Percentiles rank a stretch among this genome's conserved stretches.
phyloP scores from a whole-genome alignment of 1,139 yeast genomes.

The Geotrichum carabidarum region DNA sequence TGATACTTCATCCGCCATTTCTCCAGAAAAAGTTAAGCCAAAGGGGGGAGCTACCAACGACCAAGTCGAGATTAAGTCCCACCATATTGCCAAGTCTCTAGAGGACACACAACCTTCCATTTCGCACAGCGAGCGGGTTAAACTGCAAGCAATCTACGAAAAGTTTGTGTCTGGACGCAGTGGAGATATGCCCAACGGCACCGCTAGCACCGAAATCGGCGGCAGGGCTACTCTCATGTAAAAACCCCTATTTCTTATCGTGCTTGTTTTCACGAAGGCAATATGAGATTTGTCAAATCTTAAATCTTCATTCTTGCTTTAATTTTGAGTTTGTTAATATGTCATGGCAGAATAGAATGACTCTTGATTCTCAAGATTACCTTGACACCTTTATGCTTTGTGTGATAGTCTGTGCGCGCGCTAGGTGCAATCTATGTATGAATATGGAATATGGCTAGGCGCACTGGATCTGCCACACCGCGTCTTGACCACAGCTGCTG shows the following conservation, averaged over 20 bases:
- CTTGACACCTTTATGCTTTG: too few species aligned
- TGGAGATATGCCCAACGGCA: slow-evolving; percentile 86
- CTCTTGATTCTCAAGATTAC: too few species aligned
- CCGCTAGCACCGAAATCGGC: slow-evolving; percentile 76
- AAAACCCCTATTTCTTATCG: slow-evolving; percentile 11
- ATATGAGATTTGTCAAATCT: not conserved
- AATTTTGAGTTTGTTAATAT: not conserved
- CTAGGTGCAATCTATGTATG: too few species aligned
- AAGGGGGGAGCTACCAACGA: slow-evolving; percentile 6
- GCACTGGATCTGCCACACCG: too few species aligned
- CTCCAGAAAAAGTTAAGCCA: not conserved
- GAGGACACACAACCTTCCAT: slow-evolving; percentile 83
- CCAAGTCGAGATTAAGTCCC: slow-evolving; percentile 43
- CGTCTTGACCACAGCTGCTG: too few species aligned
- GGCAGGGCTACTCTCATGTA: slow-evolving; percentile 74
- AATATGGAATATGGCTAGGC: too few species aligned
- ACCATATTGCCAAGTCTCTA: slow-evolving; percentile 60
- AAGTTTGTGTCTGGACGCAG: slow-evolving; percentile 76
- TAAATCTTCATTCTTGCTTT: not conserved
- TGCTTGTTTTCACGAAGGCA: too few species aligned
- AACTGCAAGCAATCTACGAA: slow-evolving; percentile 59
- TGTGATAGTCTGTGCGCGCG: too few species aligned
- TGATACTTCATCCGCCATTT: not conserved
- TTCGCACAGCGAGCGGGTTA: slow-evolving; percentile 61
- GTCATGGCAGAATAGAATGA: too few species aligned